phyloP scores from a whole-genome alignment of 805 yeast species.

The Yamadazyma olivae region DNA sequence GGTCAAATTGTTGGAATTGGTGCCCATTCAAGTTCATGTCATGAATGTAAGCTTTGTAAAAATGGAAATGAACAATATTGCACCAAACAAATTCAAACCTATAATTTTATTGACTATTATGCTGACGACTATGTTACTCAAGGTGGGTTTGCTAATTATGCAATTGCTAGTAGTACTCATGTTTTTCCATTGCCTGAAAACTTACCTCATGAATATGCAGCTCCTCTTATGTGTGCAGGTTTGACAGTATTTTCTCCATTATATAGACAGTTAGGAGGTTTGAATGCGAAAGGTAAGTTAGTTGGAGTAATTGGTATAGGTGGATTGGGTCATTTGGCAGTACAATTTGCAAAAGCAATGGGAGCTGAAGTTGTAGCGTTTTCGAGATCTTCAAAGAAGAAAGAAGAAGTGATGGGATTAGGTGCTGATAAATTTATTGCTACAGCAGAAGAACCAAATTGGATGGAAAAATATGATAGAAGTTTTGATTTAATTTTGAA shows the following conservation, averaged over 20 bases:
- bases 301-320: conserved; percentile 66
- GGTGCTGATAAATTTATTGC: conserved; percentile 59
- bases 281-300: conserved; percentile 39
- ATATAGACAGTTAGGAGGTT: too few species aligned
- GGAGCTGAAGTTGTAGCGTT: conserved; percentile 62
- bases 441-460: conserved; percentile 40
- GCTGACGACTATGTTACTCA: conserved; percentile 27
- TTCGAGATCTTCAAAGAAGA: conserved; percentile 49
- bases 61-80: conserved; percentile 50
- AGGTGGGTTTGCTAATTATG: conserved; percentile 52
- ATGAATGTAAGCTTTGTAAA: conserved; percentile 54
- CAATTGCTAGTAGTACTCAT: conserved; percentile 42
- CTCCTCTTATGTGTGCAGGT: conserved; percentile 59
- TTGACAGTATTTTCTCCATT: conserved; percentile 54
- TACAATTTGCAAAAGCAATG: conserved; percentile 58
- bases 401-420: conserved; percentile 47
- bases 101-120: conserved; percentile 38
- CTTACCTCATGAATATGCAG: conserved; percentile 39
- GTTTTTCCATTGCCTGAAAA: conserved; percentile 47
- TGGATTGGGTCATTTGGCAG: conserved; percentile 66
- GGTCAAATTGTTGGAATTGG: conserved; percentile 86
- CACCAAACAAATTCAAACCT: conserved; percentile 46
- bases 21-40: conserved; percentile 65
- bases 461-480: conserved; percentile 17
- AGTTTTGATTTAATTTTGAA: conserved; percentile 38